These are phyloP conservation scores for Gossypioides kirkii DNA, from an alignment of 345 rosid genomes.

Conservation along the genomic window DNA sequence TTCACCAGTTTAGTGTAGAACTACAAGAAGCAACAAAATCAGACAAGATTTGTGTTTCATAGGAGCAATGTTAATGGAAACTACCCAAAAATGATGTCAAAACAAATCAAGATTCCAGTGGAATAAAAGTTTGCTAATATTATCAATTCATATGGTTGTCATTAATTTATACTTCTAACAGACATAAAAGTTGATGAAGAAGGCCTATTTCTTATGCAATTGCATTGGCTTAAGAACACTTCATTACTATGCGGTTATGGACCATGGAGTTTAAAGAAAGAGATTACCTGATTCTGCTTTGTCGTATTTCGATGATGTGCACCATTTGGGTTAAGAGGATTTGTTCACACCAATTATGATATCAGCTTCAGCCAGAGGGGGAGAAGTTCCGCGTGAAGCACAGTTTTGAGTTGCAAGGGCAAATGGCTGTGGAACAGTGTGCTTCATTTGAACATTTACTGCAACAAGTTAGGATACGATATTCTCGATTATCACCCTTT, in stretches of 20 bases:
- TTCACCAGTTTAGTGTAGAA: conserved; percentile 70
- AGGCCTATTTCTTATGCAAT: background rate
- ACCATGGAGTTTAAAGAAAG: background rate
- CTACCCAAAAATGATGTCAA: too few species aligned
- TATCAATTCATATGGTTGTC: background rate
- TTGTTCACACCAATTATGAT: conserved; percentile 25
- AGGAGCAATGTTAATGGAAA: too few species aligned
- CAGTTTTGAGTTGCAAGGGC: conserved; percentile 79
- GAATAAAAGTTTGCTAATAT: background rate
- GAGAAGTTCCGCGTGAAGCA: conserved; percentile 59
- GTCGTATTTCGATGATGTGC: conserved; percentile 18
- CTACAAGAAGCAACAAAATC: conserved; percentile 30
- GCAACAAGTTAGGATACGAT: conserved; percentile 36
- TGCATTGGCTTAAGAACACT: background rate
- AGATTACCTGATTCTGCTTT: conserved; percentile 43
- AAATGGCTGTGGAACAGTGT: conserved; percentile 84
- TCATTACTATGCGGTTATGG: background rate
- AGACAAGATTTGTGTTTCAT: background rate
- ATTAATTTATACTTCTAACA: background rate
- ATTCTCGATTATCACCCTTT: conserved; percentile 28
- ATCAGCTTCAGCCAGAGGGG: conserved; percentile 29
- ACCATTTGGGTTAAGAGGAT: conserved; percentile 23
- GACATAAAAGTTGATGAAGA: background rate
- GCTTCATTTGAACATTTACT: conserved; percentile 43
- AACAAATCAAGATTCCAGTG: background rate